Evolutionary conservation across 768 basidiomycete genomes (phyloP), one percentile per base, ranked within the genome.

Genomic region (Macrocybe gigantea): DNA sequence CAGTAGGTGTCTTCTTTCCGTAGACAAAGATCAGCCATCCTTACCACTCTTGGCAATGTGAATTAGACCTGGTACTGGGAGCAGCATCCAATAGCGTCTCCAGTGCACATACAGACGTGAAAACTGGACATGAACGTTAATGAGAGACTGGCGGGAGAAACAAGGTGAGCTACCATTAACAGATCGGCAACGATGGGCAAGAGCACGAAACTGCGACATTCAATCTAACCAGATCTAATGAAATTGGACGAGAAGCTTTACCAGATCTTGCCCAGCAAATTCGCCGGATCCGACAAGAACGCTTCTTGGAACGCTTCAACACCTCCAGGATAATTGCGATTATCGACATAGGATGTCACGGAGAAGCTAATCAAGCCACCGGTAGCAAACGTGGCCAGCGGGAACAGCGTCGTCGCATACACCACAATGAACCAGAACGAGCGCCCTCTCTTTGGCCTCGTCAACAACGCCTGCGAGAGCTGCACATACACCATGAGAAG

Each of bases 401-500:
- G 56, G 37, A 68, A 64, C 11, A 70, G 49, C 43, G 59, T n/a
- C 5, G 51, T 48, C 4, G 69, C 64, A 47, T 70, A 72, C 6
- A 53, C 42, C 15, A 66, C 53, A n/a, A 69, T 60, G 15, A 51
- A 56, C 63, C 64, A 71, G 48, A 68, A 70, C 10, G 53, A 49
- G 7, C 52, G 60, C 12, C 64, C 65, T 32, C 69, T 65, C 44
- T 62, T 63, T 6, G 69, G 68, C n/a, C 64, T 60, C 36, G 61
- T 60, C 5, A 65, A 51, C 12, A 72, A 60, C 14, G 67, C 64
- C 37, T 66, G 64, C 5, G 53, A 45, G 30, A 72, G 56, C 52
- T 71, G 71, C 13, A 70, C 55, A 40, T 64, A 66, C 22, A 72
- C 55, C 71, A 71, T 72, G 8, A 68, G 41, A 41, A 71, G 43